These are phyloP conservation scores for Carex myosuroides DNA, from an alignment of 176 grass and related monocot species.

Conservation along the genomic window DNA sequence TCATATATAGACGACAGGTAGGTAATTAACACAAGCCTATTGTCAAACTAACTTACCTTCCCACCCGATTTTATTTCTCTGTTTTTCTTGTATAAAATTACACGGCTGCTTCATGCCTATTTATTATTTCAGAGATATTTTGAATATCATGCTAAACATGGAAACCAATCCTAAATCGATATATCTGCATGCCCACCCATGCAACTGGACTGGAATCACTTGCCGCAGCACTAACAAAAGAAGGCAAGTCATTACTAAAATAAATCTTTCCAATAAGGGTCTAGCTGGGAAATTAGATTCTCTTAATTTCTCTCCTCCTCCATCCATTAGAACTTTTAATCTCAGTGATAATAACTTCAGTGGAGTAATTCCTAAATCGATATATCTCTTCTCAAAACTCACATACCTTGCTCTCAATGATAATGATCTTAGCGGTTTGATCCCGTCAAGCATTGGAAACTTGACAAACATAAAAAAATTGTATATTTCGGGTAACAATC, in stretches of 20 bases:
- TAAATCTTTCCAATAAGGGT: neutral
- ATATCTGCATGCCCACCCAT: neutral
- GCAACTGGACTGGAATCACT: neutral
- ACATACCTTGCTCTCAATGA: neutral
- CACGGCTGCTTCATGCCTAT: neutral
- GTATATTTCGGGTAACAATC: too few species aligned
- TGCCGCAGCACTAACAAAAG: neutral
- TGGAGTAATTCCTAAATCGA: neutral
- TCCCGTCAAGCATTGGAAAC: constrained; percentile 32
- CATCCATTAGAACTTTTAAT: neutral
- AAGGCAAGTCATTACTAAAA: neutral
- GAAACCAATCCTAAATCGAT: constrained; percentile 16
- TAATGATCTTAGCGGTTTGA: constrained; percentile 26
- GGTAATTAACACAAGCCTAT: too few species aligned
- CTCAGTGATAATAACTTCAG: constrained; percentile 12
- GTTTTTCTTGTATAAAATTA: too few species aligned
- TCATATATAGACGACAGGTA: too few species aligned
- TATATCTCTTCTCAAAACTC: neutral
- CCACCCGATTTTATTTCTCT: too few species aligned
- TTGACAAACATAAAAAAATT: neutral
- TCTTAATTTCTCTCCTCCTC: neutral
- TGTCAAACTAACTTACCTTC: too few species aligned
- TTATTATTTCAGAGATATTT: too few species aligned
- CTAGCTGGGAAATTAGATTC: neutral
- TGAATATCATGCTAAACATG: neutral